These are phyloP conservation scores for Eruca vesicaria DNA, from an alignment of 441 rosid genomes.

Conservation along the genomic window DNA sequence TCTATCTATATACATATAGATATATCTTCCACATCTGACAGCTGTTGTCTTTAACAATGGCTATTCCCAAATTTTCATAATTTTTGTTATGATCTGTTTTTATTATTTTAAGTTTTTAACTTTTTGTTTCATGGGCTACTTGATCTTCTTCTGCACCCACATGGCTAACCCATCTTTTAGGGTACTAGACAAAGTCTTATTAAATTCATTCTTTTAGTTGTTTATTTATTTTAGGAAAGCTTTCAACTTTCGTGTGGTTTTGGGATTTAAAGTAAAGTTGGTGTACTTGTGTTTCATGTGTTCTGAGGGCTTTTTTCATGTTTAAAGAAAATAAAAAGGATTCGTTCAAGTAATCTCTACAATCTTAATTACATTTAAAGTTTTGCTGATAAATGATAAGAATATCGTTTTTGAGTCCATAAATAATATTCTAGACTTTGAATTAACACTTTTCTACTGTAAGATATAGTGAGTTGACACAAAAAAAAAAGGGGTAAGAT, in stretches of 20 bases:
- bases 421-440: not conserved
- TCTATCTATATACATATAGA: not conserved
- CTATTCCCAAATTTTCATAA: slow-evolving; percentile 27
- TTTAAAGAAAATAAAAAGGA: not conserved
- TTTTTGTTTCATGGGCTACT: slow-evolving; percentile 24
- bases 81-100: slow-evolving; percentile 5
- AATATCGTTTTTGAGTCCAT: not conserved
- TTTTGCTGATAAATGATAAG: not conserved
- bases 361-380: not conserved
- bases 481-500: no score
- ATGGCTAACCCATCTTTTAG: slow-evolving; percentile 36
- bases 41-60: slow-evolving; percentile 35
- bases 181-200: slow-evolving; percentile 34
- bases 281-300: slow-evolving; percentile 24
- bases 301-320: not conserved
- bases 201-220: slow-evolving; percentile 16
- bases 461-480: not conserved
- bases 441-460: not conserved
- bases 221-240: slow-evolving; percentile 3
- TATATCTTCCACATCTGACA: slow-evolving; percentile 22
- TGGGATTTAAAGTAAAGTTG: slow-evolving; percentile 20
- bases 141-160: slow-evolving; percentile 35
- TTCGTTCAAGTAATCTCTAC: not conserved
- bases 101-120: slow-evolving; percentile 11
- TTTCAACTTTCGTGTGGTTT: slow-evolving; percentile 23